phyloP scores from a whole-genome alignment of 495 filamentous ascomycete species.

The Hypoxylon perforatum region DNA sequence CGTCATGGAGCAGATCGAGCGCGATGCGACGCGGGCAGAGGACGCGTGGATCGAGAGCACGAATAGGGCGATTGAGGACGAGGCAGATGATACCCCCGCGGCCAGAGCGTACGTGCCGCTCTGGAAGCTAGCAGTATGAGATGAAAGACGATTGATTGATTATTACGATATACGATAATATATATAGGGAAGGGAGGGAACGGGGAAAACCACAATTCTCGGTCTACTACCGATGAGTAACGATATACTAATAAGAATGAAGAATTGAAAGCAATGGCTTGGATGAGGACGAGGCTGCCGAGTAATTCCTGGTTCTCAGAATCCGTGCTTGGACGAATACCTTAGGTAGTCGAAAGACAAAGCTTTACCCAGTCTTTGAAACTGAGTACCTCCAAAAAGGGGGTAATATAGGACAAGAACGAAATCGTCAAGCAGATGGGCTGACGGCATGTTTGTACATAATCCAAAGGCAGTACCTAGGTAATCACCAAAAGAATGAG shows the following conservation, averaged over 20 bases:
- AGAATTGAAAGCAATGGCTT: too few relatives aligned
- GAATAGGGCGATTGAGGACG: conserved; percentile 50
- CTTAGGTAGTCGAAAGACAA: too few relatives aligned
- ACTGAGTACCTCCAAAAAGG: too few relatives aligned
- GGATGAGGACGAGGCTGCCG: too few relatives aligned
- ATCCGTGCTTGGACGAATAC: too few relatives aligned
- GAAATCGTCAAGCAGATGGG: too few relatives aligned
- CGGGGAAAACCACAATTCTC: too few relatives aligned
- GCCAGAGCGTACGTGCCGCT: conserved; percentile 38
- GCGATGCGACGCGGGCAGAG: conserved; percentile 56
- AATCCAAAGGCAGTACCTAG: background rate
- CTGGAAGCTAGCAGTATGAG: conserved; percentile 43
- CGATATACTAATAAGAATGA: background rate
- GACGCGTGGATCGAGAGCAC: conserved; percentile 59
- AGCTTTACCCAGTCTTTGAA: too few relatives aligned
- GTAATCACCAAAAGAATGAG: background rate
- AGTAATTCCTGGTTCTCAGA: too few relatives aligned
- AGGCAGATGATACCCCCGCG: conserved; percentile 38
- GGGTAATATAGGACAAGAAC: too few relatives aligned
- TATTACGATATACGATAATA: conserved; percentile 10
- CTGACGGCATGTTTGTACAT: background rate
- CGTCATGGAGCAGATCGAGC: conserved; percentile 60
- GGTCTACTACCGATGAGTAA: too few relatives aligned
- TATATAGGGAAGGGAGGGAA: background rate
- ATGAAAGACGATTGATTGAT: background rate